Base-by-base conservation (phyloP, 257 asterid species). In the Nicotiana obtusifolia region DNA sequence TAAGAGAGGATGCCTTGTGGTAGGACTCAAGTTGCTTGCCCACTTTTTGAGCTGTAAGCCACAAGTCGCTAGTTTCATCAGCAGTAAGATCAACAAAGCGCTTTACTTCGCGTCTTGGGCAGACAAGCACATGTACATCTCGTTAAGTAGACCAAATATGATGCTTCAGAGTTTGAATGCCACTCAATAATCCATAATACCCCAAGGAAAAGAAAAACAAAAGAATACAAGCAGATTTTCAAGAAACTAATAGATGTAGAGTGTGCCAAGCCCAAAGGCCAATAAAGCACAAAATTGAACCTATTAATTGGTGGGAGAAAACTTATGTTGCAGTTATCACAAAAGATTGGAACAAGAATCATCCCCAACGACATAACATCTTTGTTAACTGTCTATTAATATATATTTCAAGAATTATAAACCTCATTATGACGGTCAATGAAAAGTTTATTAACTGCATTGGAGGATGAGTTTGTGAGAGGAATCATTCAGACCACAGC, bases 1-100 rank as follows among this genome's bases (percentile, higher is more conserved):
- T 92, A 69, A 95, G 93, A 20, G 99, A 95, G 78, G 99, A 90
- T 79, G 98, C 95, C 82, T 90, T 91, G 83, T 95, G 99, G 84
- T 90, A 90, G 77, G 95, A 84, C 91, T 95, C 99, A 56, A 95
- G 97, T 76, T 88, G 89, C 68, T 81, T 76, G 24, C 99, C 99
- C 59, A 95, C 89, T 89, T 91, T 91, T 83, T 92, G 94, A 20
- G 98, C 98, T 64, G 87, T 76, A 71, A 89, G 90, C 98, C 99
- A 95, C 62, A 95, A 86, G 81, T 95, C 98, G 86, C 90, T 79
- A 53, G 92, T 90, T 87, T 95, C 99, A 76, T 92, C 94, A 83
- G 93, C 88, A 84, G 92, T 87, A 81, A 95, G 97, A 89, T 95
- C 97, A 85, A 78, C 71, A 88, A 95, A 92, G 83, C 98, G 95